Conservation (phyloP, 768 basidiomycete species). For the Trametes villosa region DNA sequence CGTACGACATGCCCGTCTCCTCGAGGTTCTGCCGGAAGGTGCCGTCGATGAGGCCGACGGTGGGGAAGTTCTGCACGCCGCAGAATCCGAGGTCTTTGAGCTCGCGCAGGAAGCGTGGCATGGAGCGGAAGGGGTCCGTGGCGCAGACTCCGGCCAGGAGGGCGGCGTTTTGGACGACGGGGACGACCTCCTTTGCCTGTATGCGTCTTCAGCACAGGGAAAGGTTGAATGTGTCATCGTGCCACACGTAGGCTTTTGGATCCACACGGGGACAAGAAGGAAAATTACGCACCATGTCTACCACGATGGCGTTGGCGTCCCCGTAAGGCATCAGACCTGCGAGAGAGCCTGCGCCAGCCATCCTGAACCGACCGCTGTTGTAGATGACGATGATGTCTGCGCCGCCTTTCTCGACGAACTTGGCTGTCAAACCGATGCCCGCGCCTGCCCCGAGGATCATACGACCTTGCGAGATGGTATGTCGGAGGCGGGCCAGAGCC, state of each 20-base stretch:
- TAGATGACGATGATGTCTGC: constrained; percentile 26
- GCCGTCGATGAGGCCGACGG: constrained; percentile 28
- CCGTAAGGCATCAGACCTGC: constrained; percentile 27
- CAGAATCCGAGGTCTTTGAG: constrained; percentile 25
- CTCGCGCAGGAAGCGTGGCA: constrained; percentile 26
- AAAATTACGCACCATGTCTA: constrained; percentile 20
- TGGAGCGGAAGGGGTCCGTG: constrained; percentile 27
- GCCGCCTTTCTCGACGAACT: constrained; percentile 26
- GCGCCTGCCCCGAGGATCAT: constrained; percentile 25
- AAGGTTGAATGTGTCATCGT: no score
- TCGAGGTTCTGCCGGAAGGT: constrained; percentile 28
- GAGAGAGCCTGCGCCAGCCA: constrained; percentile 23
- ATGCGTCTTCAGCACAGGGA: not conserved
- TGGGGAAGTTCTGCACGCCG: constrained; percentile 30
- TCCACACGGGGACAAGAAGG: not conserved
- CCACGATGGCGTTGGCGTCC: constrained; percentile 23
- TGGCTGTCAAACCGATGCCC: constrained; percentile 24
- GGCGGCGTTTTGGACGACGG: constrained; percentile 18
- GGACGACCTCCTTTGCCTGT: constrained; percentile 25
- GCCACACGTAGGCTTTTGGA: no score
- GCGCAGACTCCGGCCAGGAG: constrained; percentile 28
- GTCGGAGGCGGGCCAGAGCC: constrained; percentile 19
- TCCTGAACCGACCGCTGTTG: constrained; percentile 27
- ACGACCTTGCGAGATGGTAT: constrained; percentile 17
- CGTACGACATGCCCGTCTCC: constrained; percentile 29